Conservation (phyloP, 768 basidiomycete species). For the Hortiboletus campestris region DNA sequence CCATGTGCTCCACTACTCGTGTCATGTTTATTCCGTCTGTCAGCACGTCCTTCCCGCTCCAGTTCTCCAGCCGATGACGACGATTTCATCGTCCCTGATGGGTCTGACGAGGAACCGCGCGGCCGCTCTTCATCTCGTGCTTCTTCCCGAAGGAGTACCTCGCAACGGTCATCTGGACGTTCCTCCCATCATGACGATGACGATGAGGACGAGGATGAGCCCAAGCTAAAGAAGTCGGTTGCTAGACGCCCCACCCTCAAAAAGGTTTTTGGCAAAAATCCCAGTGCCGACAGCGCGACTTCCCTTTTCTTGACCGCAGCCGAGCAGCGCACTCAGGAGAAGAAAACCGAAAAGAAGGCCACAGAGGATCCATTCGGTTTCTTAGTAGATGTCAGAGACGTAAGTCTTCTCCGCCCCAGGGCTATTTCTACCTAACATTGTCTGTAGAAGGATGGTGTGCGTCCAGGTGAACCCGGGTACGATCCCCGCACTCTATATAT, state of each 20-base stretch:
- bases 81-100: slow-evolving; percentile 70
- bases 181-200: slow-evolving; percentile 39
- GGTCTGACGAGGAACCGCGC: slow-evolving; percentile 55
- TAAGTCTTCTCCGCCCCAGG: slow-evolving; percentile 29
- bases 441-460: slow-evolving; percentile 71
- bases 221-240: slow-evolving; percentile 38
- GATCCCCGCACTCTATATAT: slow-evolving; percentile 88
- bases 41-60: slow-evolving; percentile 41
- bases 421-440: background rate
- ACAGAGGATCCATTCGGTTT: slow-evolving; percentile 77
- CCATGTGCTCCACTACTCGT: background rate
- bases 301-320: slow-evolving; percentile 76
- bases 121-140: slow-evolving; percentile 50
- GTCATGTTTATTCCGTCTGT: slow-evolving; percentile 6
- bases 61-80: slow-evolving; percentile 57
- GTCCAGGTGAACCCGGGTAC: slow-evolving; percentile 80
- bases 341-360: slow-evolving; percentile 81
- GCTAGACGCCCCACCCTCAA: slow-evolving; percentile 33
- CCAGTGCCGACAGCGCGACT: slow-evolving; percentile 30
- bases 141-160: slow-evolving; percentile 40
- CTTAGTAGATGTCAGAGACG: slow-evolving; percentile 70
- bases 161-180: slow-evolving; percentile 35
- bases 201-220: slow-evolving; percentile 37
- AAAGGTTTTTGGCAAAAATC: slow-evolving; percentile 23
- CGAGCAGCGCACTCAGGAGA: slow-evolving; percentile 69